Base-by-base conservation (phyloP, 2,329 filamentous ascomycete species). In the Pseudogymnoascus pannorum region DNA sequence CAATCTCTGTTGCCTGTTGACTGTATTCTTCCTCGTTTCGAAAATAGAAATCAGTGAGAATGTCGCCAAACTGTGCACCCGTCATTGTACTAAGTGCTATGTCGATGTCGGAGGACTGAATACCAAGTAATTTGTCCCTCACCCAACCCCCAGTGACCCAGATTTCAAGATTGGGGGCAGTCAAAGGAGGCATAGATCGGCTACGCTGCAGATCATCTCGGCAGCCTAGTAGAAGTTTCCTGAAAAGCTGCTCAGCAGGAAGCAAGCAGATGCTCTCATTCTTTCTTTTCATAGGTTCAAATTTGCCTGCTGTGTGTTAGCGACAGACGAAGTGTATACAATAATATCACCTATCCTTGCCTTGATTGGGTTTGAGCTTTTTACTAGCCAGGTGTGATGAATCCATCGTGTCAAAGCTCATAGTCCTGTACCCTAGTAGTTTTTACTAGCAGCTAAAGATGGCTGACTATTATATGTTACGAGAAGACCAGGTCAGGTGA, bases 101-200 rank as follows among this genome's bases (percentile, higher is more conserved):
- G 14, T 48, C 42, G 22, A 26, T 29, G 22, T 48, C 22, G 8
- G 42, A 16, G 14, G 5, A 9, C 22, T 48, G 12, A 48, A 48
- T 48, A 48, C 42, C 42, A 48, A 48, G 42, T 48, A 48, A 26
- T 48, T 48, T 48, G 42, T 48, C 42, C 42, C 42, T 48, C 22
- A 48, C 42, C 42, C 42, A 26, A 16, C 42, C 42, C 22, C 42
- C 42, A 26, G 42, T 26, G 42, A n/a, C 22, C 42, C 42, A 48
- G 5, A 48, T 48, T 48, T 48, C 42, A 48, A 48, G 20, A 22
- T 26, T 48, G 6, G 20, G 9, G 42, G 26, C 26, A 8, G 42
- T 48, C 42, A 18, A 44, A 22, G 42, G 12, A 26, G 42, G 26
- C 42, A 14, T 44, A 44, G 40, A 48, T 48, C 6, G 20, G 22